Evolutionary conservation across 192 early-diverging fungal species (phyloP), one percentile per base, ranked within the genome.

Genomic region (Chytriomyces sp.): DNA sequence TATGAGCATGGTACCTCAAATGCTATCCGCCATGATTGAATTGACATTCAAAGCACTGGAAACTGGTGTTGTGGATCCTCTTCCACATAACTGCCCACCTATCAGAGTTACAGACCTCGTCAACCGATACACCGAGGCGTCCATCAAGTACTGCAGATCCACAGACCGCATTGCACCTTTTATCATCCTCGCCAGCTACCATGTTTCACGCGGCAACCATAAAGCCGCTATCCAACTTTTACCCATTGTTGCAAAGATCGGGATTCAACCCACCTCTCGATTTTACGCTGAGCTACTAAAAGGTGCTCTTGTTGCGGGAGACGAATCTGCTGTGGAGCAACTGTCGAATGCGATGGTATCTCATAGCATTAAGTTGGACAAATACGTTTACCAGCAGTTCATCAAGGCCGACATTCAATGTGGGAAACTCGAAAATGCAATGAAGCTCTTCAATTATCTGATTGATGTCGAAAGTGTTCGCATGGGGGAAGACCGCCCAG

Each of bases 321-420:
- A 49, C 28, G 39, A 41, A 8, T 38, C 8, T 14, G 14, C 34
- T 10, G 28, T 65, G 25, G 7, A 65, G 8, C 14, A 34, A 7
- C 22, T 65, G 10, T 52, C 63, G 17, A 26, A 49, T 14, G n/a
- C 37, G 6, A 49, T 49, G 38, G 28, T 28, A 33, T 26, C 31
- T 28, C 39, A 65, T n/a, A 17, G 38, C 3, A 65, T 65, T 49
- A 7, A 25, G n/a, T 41, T 41, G 7, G 63, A 65, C 31, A 19
- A 32, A 28, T 49, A 65, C 28, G 14, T 65, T 19, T 65, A 65
- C 31, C 63, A 65, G 26, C 39, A 65, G 34, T 33, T 65, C 19
- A 65, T 65, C 4, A 65, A 65, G 31, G 63, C 63, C 31, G 63
- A 65, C 31, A 7, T 65, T 22, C 7, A 41, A 32, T 17, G 26